Base-by-base conservation (phyloP, 768 basidiomycete genomes). In the Terana coerulea region DNA sequence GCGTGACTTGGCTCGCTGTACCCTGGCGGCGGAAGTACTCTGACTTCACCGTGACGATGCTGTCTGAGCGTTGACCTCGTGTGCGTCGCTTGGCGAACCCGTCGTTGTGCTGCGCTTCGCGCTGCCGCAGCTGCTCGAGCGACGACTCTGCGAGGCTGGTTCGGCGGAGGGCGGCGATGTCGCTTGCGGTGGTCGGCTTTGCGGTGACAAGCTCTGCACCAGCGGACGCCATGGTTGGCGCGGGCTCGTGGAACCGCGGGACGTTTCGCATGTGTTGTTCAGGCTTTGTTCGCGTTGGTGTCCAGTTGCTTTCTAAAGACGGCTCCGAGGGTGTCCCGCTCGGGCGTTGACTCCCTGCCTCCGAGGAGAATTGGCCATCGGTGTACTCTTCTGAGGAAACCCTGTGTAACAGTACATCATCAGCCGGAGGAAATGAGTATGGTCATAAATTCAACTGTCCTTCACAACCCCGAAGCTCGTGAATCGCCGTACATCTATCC, bases 401-500 rank as follows among this genome's bases (percentile, higher is more conserved):
- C 95, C 84, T 89, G 54, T n/a, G 24, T 12, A n/a, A n/a, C n/a
- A n/a, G n/a, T n/a, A 1, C 33, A 17, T 26, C 29, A 3, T 12
- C 14, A 40, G 7, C 3, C 22, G 15, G 17, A 30, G 30, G 29
- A n/a, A n/a, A 47, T 40, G 35, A 35, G n/a, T 19, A 22, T 7
- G 21, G 3, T 17, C 19, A 34, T 22, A 47, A 37, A 31, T n/a
- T 29, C 9, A 42, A n/a, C 58, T 14, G 64, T 83, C 89, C 71
- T 99, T 99, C 71, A 99, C 95, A 21, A 98, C 90, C 5, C 97
- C 97, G 62, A 98, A 99, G 54, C 89, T 94, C 15, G 92, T 84
- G 67, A 99, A 97, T n/a, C 97, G 81, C 8, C 95, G 81, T 7
- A 91, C 79, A 64, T 99, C 97, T 47, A 98, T 86, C 2, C 90